Evolutionary conservation across 495 filamentous ascomycete species (phyloP), one percentile per base, ranked within the genome.

Genomic region (Neurospora sp.): DNA sequence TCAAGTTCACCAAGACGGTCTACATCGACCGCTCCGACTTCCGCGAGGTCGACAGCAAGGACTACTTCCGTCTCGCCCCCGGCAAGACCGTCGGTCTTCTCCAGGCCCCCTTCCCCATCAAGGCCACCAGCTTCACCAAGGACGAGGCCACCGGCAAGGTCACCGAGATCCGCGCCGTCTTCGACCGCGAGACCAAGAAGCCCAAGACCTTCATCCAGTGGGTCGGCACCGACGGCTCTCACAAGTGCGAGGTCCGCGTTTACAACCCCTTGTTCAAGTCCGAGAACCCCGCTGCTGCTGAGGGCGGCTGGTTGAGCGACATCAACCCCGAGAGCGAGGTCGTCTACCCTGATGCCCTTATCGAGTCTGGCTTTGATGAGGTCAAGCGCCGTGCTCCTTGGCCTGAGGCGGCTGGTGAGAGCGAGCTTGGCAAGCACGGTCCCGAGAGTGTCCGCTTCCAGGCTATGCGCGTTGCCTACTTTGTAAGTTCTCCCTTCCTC

Each of bases 21-120:
- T 97, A 96, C 84, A 98, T 99, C 70, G 96, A 99, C 79, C 91
- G 93, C 69, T 90, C 87, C 42, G 96, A 99, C 80, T 99, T 98
- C 86, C 89, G 96, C 41, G 92, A 96, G 79, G 87, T 90, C 20
- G 93, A 95, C 80, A 89, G 87, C 77, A 88, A 90, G 69, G 92
- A 96, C 74, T 97, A 93, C 85, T 98, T 97, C 90, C 94, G 96
- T 27, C 89, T 99, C 35, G 92, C 96, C 0, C 94, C 94, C 0
- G 93, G 92, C 74, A 96, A 98, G 83, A 86, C 88, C 7, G 95
- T 98, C 62, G 96, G 96, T 62, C 87, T 99, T 2, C 87, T 96
- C 73, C 91, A 96, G 78, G 91, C 88, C 5, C 92, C 94, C 1
- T 91, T 88, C 83, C 92, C 94, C 3, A 92, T 99, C 82, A 92